Conservation (phyloP, 257 asterid genomes). For the Coffea eugenioides region DNA sequence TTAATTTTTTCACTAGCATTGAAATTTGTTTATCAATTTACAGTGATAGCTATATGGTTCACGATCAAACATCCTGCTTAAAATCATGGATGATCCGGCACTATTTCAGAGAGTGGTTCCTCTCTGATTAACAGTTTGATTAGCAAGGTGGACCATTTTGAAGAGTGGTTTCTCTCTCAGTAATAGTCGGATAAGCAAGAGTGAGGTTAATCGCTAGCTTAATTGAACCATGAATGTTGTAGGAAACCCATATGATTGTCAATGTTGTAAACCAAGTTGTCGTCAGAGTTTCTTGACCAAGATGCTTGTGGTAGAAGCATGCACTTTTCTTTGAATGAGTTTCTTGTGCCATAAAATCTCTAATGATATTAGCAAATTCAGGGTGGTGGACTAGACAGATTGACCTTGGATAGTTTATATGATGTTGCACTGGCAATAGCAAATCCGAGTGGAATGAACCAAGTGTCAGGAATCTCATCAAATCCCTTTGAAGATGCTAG, state of each 20-base stretch:
- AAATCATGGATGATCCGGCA: background rate
- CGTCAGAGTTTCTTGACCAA: no score
- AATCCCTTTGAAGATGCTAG: constrained; percentile 60
- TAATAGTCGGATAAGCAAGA: no score
- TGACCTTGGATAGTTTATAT: constrained; percentile 59
- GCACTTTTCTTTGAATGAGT: no score
- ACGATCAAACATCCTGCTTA: background rate
- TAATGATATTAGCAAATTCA: constrained; percentile 25
- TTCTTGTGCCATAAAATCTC: background rate
- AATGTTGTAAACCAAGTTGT: no score
- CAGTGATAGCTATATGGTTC: background rate
- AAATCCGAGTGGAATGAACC: constrained; percentile 29
- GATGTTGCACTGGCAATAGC: constrained; percentile 40
- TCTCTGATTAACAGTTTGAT: no score
- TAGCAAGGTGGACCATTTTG: background rate
- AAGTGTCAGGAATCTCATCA: constrained; percentile 24
- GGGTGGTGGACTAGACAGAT: constrained; percentile 55
- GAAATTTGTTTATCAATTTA: no score
- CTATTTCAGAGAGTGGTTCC: background rate
- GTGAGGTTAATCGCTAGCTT: background rate
- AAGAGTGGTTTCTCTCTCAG: background rate
- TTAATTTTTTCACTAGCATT: background rate
- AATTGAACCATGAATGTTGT: background rate
- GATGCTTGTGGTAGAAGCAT: no score
- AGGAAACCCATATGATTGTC: no score